These are phyloP conservation scores for Saraca asoca DNA, from an alignment of 331 rosid genomes.

Conservation along the genomic window DNA sequence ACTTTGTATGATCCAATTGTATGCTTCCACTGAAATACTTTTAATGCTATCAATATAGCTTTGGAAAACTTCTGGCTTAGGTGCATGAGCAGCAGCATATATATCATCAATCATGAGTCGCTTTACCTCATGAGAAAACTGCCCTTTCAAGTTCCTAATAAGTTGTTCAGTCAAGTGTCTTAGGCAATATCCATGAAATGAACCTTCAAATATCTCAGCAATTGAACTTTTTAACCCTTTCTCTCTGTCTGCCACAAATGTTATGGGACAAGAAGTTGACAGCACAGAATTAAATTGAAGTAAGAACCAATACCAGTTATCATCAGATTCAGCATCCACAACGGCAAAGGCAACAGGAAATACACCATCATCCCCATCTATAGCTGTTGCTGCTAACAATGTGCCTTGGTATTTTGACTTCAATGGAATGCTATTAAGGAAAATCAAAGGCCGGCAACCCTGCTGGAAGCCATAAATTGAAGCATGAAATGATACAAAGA, in stretches of 20 bases:
- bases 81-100: constrained; percentile 78
- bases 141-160: constrained; percentile 83
- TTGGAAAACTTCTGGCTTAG: constrained; percentile 67
- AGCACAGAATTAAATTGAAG: constrained; percentile 77
- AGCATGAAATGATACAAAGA: constrained; percentile 87
- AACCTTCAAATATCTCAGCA: constrained; percentile 65
- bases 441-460: constrained; percentile 91
- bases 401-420: constrained; percentile 95
- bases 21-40: constrained; percentile 76
- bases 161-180: constrained; percentile 83
- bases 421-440: constrained; percentile 76
- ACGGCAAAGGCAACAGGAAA: constrained; percentile 91
- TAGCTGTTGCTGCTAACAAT: constrained; percentile 86
- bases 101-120: constrained; percentile 85
- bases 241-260: constrained; percentile 89
- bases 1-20: constrained; percentile 77
- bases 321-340: constrained; percentile 86
- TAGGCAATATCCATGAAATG: constrained; percentile 82
- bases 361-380: constrained; percentile 79
- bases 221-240: constrained; percentile 78
- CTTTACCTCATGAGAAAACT: constrained; percentile 93
- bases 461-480: constrained; percentile 86
- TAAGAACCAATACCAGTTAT: constrained; percentile 91
- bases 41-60: constrained; percentile 70
- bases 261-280: constrained; percentile 65